Base-by-base conservation (phyloP, 148 eudicot genomes). In the Rhododendron ovatum region DNA sequence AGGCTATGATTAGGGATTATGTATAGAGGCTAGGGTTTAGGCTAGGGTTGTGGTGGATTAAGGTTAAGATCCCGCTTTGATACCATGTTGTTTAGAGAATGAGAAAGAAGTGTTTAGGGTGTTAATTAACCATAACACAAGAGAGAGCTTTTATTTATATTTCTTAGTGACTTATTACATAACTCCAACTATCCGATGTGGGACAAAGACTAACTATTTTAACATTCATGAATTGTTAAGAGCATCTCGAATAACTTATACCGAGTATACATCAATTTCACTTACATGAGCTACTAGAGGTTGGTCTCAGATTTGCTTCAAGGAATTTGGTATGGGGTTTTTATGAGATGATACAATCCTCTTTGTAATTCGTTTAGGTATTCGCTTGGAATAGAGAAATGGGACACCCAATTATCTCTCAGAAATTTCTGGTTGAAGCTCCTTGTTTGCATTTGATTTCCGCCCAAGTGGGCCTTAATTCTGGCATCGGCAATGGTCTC, bases 361-460 rank as follows among this genome's bases (percentile, higher is more conserved):
- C 76, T 51, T 41, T 69, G 33, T 61, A 45, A 14, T 33, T 11
- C 3, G 11, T 80, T 33, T 18, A 35, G 30, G 24, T 67, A 30
- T 33, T 69, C 79, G 69, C 30, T 78, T 55, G 50, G 55, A 83
- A 75, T 51, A 65, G 47, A 75, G 53, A 63, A 87, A 90, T 89
- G 98, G 86, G 81, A 39, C 86, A 81, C 67, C 80, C 90, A 59
- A 77, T 87, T 85, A 45, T 84, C 47, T 84, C 47, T 77, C 93
- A 86, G 78, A 87, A 86, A 55, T 43, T 90, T 55, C 53, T 88
- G 61, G 59, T 88, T 83, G 93, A 88, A 69, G 80, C 88, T 88
- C 89, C 91, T 65, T 84, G 51, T 85, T 81, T 87, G 75, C 89
- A 88, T 53, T 86, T 83, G 35, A n/a, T 63, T 22, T 83, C 69